phyloP scores from a whole-genome alignment of 2,329 filamentous ascomycete species.

The Leptographium wingfieldii region DNA sequence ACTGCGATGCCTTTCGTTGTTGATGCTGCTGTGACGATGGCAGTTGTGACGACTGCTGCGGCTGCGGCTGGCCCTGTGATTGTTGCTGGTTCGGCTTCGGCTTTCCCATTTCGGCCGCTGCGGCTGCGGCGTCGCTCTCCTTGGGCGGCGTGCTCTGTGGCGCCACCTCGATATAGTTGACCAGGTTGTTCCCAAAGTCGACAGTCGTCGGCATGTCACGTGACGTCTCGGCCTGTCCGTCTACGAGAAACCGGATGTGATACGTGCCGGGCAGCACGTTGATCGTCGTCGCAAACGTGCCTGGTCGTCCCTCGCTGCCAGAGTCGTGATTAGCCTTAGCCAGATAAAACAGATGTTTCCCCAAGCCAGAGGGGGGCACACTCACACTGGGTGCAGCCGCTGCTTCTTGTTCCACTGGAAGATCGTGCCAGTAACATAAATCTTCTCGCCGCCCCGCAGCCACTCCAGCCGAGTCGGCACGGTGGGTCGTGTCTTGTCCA shows the following conservation, averaged over 20 bases:
- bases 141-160: conserved; percentile 50
- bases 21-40: background rate
- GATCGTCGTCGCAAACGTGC: conserved; percentile 63
- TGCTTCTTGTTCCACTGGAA: conserved; percentile 97
- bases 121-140: conserved; percentile 12
- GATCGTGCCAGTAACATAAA: conserved; percentile 95
- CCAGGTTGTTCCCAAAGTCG: conserved; percentile 93
- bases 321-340: no score
- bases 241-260: conserved; percentile 91
- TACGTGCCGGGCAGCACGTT: conserved; percentile 87
- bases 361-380: background rate
- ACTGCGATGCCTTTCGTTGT: conserved; percentile 7
- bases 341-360: no score
- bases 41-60: conserved; percentile 11
- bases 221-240: conserved; percentile 84
- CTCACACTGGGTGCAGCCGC: conserved; percentile 73
- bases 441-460: conserved; percentile 69
- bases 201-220: conserved; percentile 84
- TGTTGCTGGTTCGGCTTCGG: conserved; percentile 8
- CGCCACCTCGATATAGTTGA: conserved; percentile 95
- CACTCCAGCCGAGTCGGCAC: conserved; percentile 82
- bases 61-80: background rate
- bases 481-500: conserved; percentile 62
- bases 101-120: conserved; percentile 7
- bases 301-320: conserved; percentile 39